phyloP scores from a whole-genome alignment of 2,329 filamentous ascomycete species.

The Trichoderma sp. region DNA sequence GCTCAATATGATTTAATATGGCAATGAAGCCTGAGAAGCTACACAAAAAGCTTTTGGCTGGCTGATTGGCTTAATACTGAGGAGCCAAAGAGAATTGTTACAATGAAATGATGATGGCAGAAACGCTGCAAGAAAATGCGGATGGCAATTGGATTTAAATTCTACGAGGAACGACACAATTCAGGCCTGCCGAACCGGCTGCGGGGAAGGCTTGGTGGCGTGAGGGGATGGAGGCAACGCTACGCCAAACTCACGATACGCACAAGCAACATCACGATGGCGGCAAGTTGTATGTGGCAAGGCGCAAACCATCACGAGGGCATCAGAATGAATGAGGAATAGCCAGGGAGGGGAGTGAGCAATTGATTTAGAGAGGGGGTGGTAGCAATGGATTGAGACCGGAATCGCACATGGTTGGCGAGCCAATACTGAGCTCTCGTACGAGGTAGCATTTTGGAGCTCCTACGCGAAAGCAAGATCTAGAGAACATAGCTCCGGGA shows the following conservation, averaged over 20 bases:
- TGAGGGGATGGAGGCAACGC: slow-evolving; percentile 22
- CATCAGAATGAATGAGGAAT: slow-evolving; percentile 14
- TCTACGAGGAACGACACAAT: slow-evolving; percentile 21
- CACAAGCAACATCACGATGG: slow-evolving; percentile 22
- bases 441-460: not conserved
- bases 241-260: slow-evolving; percentile 19
- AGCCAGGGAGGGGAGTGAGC: slow-evolving; percentile 12
- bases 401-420: not conserved
- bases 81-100: not conserved
- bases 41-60: not conserved
- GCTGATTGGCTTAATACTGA: not conserved
- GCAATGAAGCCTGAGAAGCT: slow-evolving; percentile 7
- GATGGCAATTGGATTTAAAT: slow-evolving; percentile 25
- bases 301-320: slow-evolving; percentile 29
- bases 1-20: slow-evolving; percentile 10
- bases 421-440: not conserved
- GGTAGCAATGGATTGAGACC: slow-evolving; percentile 1
- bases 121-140: not conserved
- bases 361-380: slow-evolving; percentile 6
- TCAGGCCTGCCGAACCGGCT: slow-evolving; percentile 5
- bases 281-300: slow-evolving; percentile 25
- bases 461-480: not conserved
- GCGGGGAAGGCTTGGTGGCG: slow-evolving; percentile 28
- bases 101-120: slow-evolving; percentile 13
- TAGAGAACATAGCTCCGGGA: not conserved